These are phyloP conservation scores for Hagleromyces aurorensis DNA, from an alignment of 805 yeast genomes.

Conservation along the genomic window DNA sequence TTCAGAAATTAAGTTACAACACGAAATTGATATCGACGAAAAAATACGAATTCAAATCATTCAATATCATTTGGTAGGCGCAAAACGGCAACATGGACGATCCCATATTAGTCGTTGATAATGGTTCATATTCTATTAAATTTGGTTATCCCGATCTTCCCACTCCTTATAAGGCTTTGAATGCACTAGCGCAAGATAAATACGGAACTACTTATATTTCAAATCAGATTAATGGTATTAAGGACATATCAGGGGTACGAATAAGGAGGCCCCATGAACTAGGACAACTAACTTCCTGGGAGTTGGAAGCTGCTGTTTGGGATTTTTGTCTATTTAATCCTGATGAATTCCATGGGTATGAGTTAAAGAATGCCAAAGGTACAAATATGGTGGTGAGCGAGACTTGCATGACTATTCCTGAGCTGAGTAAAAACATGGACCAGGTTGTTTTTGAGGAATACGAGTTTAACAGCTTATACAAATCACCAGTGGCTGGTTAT, in stretches of 20 bases:
- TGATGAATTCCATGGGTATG: constrained; percentile 36
- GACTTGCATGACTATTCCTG: constrained; percentile 73
- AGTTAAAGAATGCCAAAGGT: constrained; percentile 38
- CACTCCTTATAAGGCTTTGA: constrained; percentile 50
- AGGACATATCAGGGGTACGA: constrained; percentile 65
- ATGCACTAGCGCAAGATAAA: constrained; percentile 64
- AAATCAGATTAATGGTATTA: constrained; percentile 53
- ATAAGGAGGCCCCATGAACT: constrained; percentile 79
- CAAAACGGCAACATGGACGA: no score
- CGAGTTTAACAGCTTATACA: constrained; percentile 62
- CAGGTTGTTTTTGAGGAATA: constrained; percentile 93
- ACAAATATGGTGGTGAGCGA: constrained; percentile 68
- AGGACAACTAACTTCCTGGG: constrained; percentile 91
- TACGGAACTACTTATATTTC: constrained; percentile 72
- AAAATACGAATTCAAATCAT: no score
- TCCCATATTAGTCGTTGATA: constrained; percentile 58
- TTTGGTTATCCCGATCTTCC: constrained; percentile 39
- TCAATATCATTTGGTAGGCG: no score
- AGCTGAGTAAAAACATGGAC: constrained; percentile 74
- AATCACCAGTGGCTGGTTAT: constrained; percentile 54
- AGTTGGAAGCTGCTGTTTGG: constrained; percentile 82
- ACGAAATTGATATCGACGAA: no score
- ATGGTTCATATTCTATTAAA: constrained; percentile 82
- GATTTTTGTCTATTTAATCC: constrained; percentile 58
- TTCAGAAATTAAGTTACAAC: constrained; percentile 1